These are phyloP conservation scores for Aspergillus kassunensis DNA, from an alignment of 495 filamentous ascomycete genomes.

Conservation along the genomic window DNA sequence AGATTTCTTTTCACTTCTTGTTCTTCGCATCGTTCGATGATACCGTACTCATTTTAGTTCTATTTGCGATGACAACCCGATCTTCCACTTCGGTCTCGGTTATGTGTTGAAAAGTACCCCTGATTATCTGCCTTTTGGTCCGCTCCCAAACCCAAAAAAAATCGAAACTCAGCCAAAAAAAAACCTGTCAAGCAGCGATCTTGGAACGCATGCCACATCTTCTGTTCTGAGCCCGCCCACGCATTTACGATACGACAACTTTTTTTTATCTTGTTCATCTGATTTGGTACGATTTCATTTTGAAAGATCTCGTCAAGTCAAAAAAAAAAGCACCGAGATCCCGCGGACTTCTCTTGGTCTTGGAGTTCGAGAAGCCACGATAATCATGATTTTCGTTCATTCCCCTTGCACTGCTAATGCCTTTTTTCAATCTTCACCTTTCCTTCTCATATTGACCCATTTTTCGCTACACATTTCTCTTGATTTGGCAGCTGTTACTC, in stretches of 20 bases:
- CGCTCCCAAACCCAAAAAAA: slow-evolving; percentile 9
- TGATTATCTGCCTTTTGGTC: slow-evolving; percentile 21
- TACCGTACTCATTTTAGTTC: slow-evolving; percentile 33
- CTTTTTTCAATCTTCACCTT: slow-evolving; percentile 17
- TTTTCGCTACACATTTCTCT: slow-evolving; percentile 16
- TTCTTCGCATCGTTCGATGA: slow-evolving; percentile 31
- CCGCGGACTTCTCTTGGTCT: slow-evolving; percentile 14
- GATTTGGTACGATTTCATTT: slow-evolving; percentile 19
- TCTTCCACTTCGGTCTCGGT: slow-evolving; percentile 21
- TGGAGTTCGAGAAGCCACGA: slow-evolving; percentile 37
- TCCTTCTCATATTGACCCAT: slow-evolving; percentile 12
- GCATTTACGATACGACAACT: slow-evolving; percentile 17
- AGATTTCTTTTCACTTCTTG: slow-evolving; percentile 30
- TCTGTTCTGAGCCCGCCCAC: slow-evolving; percentile 14
- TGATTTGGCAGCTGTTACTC: slow-evolving; percentile 27
- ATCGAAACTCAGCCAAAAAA: slow-evolving; percentile 31
- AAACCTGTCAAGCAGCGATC: slow-evolving; percentile 34
- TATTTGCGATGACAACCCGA: slow-evolving; percentile 30
- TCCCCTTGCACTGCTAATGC: slow-evolving; percentile 10
- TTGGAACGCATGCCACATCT: slow-evolving; percentile 27
- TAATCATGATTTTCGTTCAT: slow-evolving; percentile 40
- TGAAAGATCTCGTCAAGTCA: slow-evolving; percentile 14
- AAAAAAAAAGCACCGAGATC: slow-evolving; percentile 14
- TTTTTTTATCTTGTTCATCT: slow-evolving; percentile 11
- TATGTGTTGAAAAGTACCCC: slow-evolving; percentile 35